A percentile compares a stretch with the other conserved stretches of the same genome.
phyloP scores from a whole-genome alignment of 2,329 filamentous ascomycete genomes.

The Ophiostoma ips region DNA sequence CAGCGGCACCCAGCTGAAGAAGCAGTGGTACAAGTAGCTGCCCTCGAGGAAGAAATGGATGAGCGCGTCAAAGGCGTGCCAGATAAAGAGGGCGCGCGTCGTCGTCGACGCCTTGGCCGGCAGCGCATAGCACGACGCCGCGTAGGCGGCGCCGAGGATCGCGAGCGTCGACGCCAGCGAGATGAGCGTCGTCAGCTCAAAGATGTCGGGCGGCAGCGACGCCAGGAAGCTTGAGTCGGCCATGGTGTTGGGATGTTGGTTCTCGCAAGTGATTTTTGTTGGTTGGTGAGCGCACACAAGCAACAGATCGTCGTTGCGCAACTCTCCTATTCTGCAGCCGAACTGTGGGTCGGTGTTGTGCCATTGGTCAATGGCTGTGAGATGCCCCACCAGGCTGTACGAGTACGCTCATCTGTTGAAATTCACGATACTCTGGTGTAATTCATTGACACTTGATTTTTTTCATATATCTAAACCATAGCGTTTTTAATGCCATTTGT shows the following conservation, averaged over 20 bases:
- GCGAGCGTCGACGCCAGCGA: slow-evolving; percentile 42
- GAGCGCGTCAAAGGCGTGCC: slow-evolving; percentile 86
- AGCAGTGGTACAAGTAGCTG: slow-evolving; percentile 84
- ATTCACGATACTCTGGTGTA: too few relatives aligned
- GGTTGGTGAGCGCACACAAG: too few relatives aligned
- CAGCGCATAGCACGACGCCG: slow-evolving; percentile 31
- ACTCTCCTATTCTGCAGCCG: too few relatives aligned
- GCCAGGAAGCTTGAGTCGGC: slow-evolving; percentile 1
- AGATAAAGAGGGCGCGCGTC: slow-evolving; percentile 72
- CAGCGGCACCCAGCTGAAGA: slow-evolving; percentile 47
- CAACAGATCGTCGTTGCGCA: too few relatives aligned
- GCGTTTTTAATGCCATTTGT: not conserved
- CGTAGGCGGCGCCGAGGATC: slow-evolving; percentile 37
- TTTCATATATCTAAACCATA: too few relatives aligned
- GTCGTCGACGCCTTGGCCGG: slow-evolving; percentile 44
- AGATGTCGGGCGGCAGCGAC: slow-evolving; percentile 37
- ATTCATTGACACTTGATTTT: too few relatives aligned
- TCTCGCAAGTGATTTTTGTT: too few relatives aligned
- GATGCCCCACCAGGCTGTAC: too few relatives aligned
- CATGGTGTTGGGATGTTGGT: not conserved
- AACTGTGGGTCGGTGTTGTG: not conserved
- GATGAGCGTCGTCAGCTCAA: slow-evolving; percentile 45
- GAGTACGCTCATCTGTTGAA: too few relatives aligned
- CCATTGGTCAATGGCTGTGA: too few relatives aligned
- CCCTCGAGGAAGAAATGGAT: slow-evolving; percentile 89